Evolutionary conservation across 768 basidiomycete genomes (phyloP).

Genomic region (Mycena rebaudengoi): DNA sequence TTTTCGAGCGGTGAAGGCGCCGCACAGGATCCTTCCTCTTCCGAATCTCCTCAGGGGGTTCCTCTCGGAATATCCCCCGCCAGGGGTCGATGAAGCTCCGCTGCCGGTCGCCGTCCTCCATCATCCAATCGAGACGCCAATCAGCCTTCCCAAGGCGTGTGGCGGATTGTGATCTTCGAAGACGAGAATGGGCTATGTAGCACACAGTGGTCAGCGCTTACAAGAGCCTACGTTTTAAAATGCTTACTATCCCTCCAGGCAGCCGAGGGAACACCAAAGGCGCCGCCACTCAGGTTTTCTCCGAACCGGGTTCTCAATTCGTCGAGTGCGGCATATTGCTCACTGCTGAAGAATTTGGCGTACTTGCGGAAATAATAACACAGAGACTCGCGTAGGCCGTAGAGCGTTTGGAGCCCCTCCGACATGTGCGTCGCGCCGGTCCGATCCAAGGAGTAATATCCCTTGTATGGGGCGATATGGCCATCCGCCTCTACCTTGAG

Average conservation of each 20-base stretch:
- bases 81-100: background rate
- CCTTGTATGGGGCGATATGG: background rate
- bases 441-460: constrained; percentile 8
- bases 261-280: background rate
- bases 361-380: background rate
- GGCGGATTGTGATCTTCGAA: background rate
- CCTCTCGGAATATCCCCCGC: background rate
- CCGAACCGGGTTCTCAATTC: background rate
- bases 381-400: background rate
- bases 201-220: background rate
- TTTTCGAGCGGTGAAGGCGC: constrained; percentile 10
- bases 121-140: constrained; percentile 11
- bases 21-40: background rate
- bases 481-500: constrained; percentile 4
- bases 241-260: background rate
- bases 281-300: background rate
- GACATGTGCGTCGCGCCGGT: background rate
- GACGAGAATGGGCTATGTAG: background rate
- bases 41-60: background rate
- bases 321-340: background rate
- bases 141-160: background rate
- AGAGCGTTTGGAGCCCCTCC: background rate
- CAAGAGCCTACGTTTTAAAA: no score
- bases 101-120: background rate
- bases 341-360: background rate